phyloP scores from a whole-genome alignment of 1,284 basidiomycete species.

The Vanrija pseudolonga region DNA sequence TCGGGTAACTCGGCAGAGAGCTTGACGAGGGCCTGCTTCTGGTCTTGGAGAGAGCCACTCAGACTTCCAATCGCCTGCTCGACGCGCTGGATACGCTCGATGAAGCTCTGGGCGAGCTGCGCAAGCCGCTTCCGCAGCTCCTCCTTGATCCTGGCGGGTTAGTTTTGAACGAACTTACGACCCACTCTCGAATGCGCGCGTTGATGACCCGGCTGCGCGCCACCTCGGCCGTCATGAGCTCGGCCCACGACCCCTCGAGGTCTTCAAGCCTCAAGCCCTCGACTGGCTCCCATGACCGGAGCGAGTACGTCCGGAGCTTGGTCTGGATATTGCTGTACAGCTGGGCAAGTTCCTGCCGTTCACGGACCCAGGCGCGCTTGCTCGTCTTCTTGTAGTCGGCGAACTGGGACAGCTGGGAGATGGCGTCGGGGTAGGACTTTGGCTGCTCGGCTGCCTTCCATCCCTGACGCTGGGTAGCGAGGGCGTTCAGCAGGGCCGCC shows the following conservation, averaged over 20 bases:
- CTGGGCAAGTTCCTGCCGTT: conserved; percentile 82
- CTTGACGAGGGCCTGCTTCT: conserved; percentile 32
- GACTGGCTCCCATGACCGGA: conserved; percentile 78
- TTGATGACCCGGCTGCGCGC: conserved; percentile 78
- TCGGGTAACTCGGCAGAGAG: conserved; percentile 29
- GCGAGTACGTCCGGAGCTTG: conserved; percentile 84
- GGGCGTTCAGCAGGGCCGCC: conserved; percentile 57
- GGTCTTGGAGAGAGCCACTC: conserved; percentile 68
- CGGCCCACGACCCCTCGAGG: conserved; percentile 74
- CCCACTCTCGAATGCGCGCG: conserved; percentile 82
- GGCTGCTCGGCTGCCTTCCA: conserved; percentile 64
- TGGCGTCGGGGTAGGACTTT: conserved; percentile 76
- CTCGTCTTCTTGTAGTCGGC: conserved; percentile 77
- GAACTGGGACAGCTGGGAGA: conserved; percentile 69
- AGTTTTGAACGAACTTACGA: conserved; percentile 9
- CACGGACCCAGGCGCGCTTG: conserved; percentile 82
- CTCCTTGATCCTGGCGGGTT: conserved; percentile 75
- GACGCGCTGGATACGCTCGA: conserved; percentile 64
- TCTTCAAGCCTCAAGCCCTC: conserved; percentile 67
- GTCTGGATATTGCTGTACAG: conserved; percentile 92
- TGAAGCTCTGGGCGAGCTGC: conserved; percentile 76
- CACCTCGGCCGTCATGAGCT: conserved; percentile 70
- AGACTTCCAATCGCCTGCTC: conserved; percentile 73
- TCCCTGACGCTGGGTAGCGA: conserved; percentile 60
- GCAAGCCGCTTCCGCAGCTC: conserved; percentile 78